Conservation (phyloP, 1,284 basidiomycete genomes). For the Rhodotorula sp. region DNA sequence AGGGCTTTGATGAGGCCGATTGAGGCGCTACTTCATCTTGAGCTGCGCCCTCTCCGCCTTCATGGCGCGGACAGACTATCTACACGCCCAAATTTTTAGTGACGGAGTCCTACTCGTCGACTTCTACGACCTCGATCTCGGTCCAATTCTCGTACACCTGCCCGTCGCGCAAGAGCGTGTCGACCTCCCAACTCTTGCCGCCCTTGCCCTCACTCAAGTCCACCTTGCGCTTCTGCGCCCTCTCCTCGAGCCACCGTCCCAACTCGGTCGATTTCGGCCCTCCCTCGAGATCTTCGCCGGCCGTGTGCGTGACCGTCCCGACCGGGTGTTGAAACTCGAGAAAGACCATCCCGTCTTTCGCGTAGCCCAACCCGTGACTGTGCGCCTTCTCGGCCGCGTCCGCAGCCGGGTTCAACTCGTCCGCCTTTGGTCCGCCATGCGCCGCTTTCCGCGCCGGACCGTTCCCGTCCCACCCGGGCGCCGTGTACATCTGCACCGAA, state of each 20-base stretch:
- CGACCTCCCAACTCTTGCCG: conserved; percentile 25
- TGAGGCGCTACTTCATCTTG: neutral
- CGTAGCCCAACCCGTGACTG: conserved; percentile 16
- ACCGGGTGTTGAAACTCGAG: conserved; percentile 40
- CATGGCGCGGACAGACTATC: neutral
- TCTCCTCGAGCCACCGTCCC: conserved; percentile 7
- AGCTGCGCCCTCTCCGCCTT: neutral
- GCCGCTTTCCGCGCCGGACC: conserved; percentile 16
- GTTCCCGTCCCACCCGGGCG: conserved; percentile 13
- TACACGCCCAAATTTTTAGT: neutral
- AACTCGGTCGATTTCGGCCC: conserved; percentile 6
- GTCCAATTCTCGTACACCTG: conserved; percentile 39
- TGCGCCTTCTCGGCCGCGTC: neutral
- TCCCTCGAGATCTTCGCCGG: neutral
- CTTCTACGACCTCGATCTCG: conserved; percentile 25
- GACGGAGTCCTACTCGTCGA: neutral
- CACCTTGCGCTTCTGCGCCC: neutral
- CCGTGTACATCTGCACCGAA: conserved; percentile 39
- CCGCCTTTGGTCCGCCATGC: conserved; percentile 13
- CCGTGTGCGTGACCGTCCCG: conserved; percentile 25
- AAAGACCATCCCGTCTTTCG: conserved; percentile 27
- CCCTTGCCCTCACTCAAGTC: neutral
- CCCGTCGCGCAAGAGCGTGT: conserved; percentile 25
- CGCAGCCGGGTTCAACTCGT: neutral
- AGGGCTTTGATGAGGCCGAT: neutral